Conservation (phyloP, 805 yeast species). For the Phaffomyces antillensis region DNA sequence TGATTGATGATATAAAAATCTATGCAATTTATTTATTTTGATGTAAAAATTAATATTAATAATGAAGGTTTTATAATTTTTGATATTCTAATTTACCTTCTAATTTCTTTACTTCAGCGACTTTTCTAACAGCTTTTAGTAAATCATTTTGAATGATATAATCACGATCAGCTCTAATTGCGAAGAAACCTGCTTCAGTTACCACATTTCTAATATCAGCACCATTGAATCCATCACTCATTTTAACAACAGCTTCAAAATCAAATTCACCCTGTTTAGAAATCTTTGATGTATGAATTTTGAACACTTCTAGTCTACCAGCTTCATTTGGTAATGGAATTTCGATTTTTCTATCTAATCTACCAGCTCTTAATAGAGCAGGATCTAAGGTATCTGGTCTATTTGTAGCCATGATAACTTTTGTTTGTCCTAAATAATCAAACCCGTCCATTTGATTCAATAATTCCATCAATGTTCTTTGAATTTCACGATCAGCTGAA, state of each 20-base stretch:
- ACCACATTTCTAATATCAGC: slow-evolving; percentile 95
- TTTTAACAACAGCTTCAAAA: slow-evolving; percentile 93
- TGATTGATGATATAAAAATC: not conserved
- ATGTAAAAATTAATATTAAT: not conserved
- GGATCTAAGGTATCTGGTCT: slow-evolving; percentile 98
- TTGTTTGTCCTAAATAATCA: slow-evolving; percentile 93
- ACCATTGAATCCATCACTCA: slow-evolving; percentile 99
- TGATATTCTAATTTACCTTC: slow-evolving; percentile 96
- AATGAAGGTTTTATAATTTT: slow-evolving; percentile 48
- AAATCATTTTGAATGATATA: slow-evolving; percentile 88
- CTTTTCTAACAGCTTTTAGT: slow-evolving; percentile 97
- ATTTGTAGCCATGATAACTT: slow-evolving; percentile 98
- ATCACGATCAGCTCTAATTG: slow-evolving; percentile 96
- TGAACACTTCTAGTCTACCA: slow-evolving; percentile 89
- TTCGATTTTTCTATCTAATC: slow-evolving; percentile 94
- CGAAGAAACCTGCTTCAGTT: slow-evolving; percentile 98
- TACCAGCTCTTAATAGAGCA: slow-evolving; percentile 93
- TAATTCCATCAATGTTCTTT: slow-evolving; percentile 94
- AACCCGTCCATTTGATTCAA: slow-evolving; percentile 98
- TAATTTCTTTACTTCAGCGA: slow-evolving; percentile 91
- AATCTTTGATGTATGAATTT: slow-evolving; percentile 82
- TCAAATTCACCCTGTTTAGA: slow-evolving; percentile 93
- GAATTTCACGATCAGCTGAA: slow-evolving; percentile 97
- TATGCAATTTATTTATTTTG: not conserved
- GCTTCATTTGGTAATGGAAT: slow-evolving; percentile 94